Evolutionary conservation across 768 basidiomycete genomes (phyloP), one percentile per base, ranked within the genome.

Genomic region (Galerina marginata): DNA sequence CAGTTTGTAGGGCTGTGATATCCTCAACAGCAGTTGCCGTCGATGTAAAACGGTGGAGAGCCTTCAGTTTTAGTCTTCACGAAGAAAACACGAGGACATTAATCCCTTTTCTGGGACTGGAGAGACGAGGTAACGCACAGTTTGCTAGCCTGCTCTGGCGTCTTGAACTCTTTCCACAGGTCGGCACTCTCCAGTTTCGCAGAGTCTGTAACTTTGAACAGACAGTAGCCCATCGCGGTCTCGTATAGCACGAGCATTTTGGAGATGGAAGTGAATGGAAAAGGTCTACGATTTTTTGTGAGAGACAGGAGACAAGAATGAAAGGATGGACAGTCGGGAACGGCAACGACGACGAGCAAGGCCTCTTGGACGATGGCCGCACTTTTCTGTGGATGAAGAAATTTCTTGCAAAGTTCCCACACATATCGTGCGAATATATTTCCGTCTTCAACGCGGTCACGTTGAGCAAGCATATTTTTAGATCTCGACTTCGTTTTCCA

Each of bases 11-110:
- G 7, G 96, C 88, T 26, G 93, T 93, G 66, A 99, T 87, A 73
- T 99, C 97, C 78, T 99, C 97, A 10, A 99, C 96, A 20, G 97
- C 97, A 11, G 89, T 89, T 25, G 95, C 97, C 14, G 97, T 99
- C 37, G 96, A 96, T 20, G 91, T 91, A 77, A 99, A 99, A 53
- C 95, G 92, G 78, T 99, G 97, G 51, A 99, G 79, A 38, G 95
- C 94, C 75, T 96, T 95, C 58, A 99, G 80, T 76, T 96, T 97
- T 60, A 99, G 81, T 56, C 96, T 98, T 50, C n/a, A 61, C 36
- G 23, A 67, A 58, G 56, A 63, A 29, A 54, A 63, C 25, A 4
- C 7, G 29, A 33, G 29, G 29, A 33, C 29, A 33, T 33, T 0
- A 33, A 33, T 33, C 29, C 4, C 7, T 33, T 33, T 4, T 33